Evolutionary conservation across 441 rosid genomes (phyloP), one percentile per base, ranked within the genome.

Genomic region (Erodium moschatum): DNA sequence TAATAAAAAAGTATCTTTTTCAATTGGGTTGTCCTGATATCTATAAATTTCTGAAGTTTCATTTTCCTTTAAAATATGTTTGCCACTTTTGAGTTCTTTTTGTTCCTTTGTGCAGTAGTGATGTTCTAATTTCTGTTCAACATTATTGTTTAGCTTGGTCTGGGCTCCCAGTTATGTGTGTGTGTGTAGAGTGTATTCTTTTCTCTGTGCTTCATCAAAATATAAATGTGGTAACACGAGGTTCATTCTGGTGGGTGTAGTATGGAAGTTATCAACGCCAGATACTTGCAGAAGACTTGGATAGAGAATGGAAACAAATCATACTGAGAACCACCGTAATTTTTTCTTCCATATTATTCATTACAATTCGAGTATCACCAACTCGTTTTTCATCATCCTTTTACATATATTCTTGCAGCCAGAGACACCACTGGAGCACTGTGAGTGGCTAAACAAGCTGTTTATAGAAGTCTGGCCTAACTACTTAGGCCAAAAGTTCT

Each of bases 381-480:
- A 29, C 38, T 68, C 19, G 13, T 38, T 11, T 20, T 56, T 65
- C 46, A 6, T 71, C 16, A 60, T 29, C 58, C 75, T 68, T 13
- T 67, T 35, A 63, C 58, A 24, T 68, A 27, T 70, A 29, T 72
- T 73, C 62, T 13, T 76, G 19, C 87, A 94, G 98, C 85, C 93
- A 63, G 71, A 68, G 72, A 94, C 98, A 58, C 96, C 98, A 52
- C 69, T 87, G 83, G 98, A 94, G 77, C 97, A 88, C 70, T 89
- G 97, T 67, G 96, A 91, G 80, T 91, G 98, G 97, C 78, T 91
- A 71, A 94, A 91, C 82, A 94, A 89, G 79, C 83, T 94, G 63
- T 78, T 91, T 67, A 75, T 84, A 74, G 98, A 91, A 82, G 75
- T 94, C 72, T 94, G 98, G 98, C 78, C 81, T 20, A 76, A 79